Evolutionary conservation across 2,329 filamentous ascomycete species (phyloP).

Genomic region (Aspergillus glaucus): DNA sequence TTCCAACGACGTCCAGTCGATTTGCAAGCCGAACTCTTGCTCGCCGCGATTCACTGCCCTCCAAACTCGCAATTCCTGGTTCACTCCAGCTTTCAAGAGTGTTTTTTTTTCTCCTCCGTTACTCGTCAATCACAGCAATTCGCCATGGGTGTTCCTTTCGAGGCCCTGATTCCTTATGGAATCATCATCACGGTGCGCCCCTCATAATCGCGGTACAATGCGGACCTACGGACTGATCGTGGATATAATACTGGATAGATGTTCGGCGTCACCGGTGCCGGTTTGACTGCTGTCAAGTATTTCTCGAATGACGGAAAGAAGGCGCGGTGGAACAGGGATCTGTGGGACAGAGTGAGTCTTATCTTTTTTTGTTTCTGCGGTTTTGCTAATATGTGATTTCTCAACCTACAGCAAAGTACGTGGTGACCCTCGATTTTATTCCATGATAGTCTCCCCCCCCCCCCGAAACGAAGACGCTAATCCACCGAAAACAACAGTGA

Average conservation of each 20-base stretch:
- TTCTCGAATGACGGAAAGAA: slow-evolving; percentile 60
- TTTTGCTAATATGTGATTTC: slow-evolving; percentile 31
- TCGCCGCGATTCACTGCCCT: slow-evolving; percentile 7
- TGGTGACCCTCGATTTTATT: slow-evolving; percentile 9
- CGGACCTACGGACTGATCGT: neutral
- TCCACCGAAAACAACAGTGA: slow-evolving; percentile 46
- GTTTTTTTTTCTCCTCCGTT: slow-evolving; percentile 9
- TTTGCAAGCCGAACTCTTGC: slow-evolving; percentile 1
- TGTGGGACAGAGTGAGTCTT: slow-evolving; percentile 57
- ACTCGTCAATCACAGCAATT: slow-evolving; percentile 7
- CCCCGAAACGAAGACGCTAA: slow-evolving; percentile 13
- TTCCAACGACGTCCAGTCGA: slow-evolving; percentile 7
- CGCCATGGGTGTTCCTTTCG: slow-evolving; percentile 62
- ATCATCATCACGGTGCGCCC: slow-evolving; percentile 55
- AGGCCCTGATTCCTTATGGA: slow-evolving; percentile 58
- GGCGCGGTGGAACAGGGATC: slow-evolving; percentile 53
- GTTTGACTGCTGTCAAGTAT: slow-evolving; percentile 52
- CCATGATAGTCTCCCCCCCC: too few relatives aligned
- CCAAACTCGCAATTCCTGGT: slow-evolving; percentile 3
- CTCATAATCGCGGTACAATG: slow-evolving; percentile 5
- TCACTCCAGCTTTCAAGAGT: slow-evolving; percentile 3
- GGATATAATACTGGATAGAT: slow-evolving; percentile 39
- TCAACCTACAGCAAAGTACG: slow-evolving; percentile 47
- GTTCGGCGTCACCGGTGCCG: slow-evolving; percentile 55
- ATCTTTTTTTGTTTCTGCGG: slow-evolving; percentile 3